Evolutionary conservation across 331 rosid species (phyloP).

Genomic region (Quercus phellos): DNA sequence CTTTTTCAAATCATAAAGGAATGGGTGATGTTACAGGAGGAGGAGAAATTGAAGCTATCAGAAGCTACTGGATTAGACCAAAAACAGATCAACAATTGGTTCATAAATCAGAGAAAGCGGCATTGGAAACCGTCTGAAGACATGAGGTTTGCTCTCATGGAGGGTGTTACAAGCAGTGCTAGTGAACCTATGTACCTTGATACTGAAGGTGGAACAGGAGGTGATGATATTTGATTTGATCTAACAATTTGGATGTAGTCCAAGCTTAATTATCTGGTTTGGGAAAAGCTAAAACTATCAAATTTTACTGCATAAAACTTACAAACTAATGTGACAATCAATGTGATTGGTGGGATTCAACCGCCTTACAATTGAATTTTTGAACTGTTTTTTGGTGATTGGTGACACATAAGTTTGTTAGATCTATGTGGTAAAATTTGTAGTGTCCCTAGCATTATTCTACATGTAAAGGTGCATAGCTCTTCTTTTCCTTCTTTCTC

Average conservation of each 20-base stretch:
- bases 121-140: slow-evolving; percentile 84
- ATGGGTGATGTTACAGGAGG: slow-evolving; percentile 39
- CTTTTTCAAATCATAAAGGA: not conserved
- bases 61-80: slow-evolving; percentile 55
- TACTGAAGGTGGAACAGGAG: slow-evolving; percentile 5
- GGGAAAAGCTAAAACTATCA: not conserved
- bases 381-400: no score
- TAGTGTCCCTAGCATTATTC: no score
- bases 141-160: slow-evolving; percentile 49
- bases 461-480: no score
- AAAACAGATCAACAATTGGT: slow-evolving; percentile 83
- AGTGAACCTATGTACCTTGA: slow-evolving; percentile 21
- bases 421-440: no score
- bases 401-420: no score
- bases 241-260: not conserved
- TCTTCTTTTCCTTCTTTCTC: no score
- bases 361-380: no score
- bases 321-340: no score
- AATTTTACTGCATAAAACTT: no score
- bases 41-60: slow-evolving; percentile 60
- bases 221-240: not conserved
- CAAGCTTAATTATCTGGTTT: not conserved
- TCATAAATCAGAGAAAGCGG: slow-evolving; percentile 77
- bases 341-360: no score
- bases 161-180: slow-evolving; percentile 25